phyloP scores from a whole-genome alignment of 345 rosid genomes.

The Salix caprea region DNA sequence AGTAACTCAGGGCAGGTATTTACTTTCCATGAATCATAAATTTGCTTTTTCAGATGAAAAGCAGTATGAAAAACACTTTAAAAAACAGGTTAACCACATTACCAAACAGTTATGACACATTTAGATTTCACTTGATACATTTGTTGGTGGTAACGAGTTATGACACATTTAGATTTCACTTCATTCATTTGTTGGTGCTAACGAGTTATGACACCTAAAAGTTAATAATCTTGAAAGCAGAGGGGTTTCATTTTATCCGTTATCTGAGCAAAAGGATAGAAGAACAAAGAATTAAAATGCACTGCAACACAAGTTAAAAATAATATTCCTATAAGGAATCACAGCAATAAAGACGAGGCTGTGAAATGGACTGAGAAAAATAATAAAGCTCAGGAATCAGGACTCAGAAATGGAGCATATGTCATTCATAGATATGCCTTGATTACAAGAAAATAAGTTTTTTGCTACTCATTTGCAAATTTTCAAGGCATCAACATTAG shows the following conservation, averaged over 20 bases:
- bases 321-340: background rate
- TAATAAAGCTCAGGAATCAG: background rate
- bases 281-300: background rate
- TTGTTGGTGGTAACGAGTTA: too few species aligned
- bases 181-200: background rate
- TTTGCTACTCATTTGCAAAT: background rate
- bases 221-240: background rate
- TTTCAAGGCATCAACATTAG: too few species aligned
- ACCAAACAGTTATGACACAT: too few species aligned
- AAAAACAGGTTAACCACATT: too few species aligned
- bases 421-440: too few species aligned
- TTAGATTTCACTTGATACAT: too few species aligned
- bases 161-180: background rate
- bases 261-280: background rate
- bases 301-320: background rate
- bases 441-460: too few species aligned
- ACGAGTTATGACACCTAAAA: background rate
- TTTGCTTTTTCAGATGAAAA: too few species aligned
- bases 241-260: background rate
- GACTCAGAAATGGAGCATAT: background rate
- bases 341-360: background rate
- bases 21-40: background rate
- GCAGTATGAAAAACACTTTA: too few species aligned
- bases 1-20: background rate
- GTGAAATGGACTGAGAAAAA: background rate